Base-by-base conservation (phyloP, 2,329 filamentous ascomycete genomes). In the Arachnomyces sp. region DNA sequence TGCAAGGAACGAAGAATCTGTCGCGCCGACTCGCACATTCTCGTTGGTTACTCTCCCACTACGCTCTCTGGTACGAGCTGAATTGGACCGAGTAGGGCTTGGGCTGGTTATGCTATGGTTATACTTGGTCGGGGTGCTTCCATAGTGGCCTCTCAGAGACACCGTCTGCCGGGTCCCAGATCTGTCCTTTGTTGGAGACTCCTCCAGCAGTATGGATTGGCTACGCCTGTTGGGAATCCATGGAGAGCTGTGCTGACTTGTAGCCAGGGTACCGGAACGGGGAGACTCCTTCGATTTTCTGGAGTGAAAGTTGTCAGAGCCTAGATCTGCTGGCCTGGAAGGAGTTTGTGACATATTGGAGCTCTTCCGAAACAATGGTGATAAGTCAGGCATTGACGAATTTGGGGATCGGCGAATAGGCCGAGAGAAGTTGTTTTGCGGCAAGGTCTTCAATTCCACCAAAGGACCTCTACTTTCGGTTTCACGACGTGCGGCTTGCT, bases 351-450 rank as follows among this genome's bases (percentile, higher is more conserved):
- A 13, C 7, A 38, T 36, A 2, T 47, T 18, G 14, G 41, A 44
- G 28, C 45, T 43, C 15, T 42, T 47, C n/a, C 38, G 42, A 14
- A 40, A 42, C 16, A 28, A 34, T 3, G 45, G 44, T 21, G 32
- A 29, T 29, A 42, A 43, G n/a, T 47, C 16, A 12, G 40, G 40
- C n/a, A 48, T 17, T 9, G 39, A 18, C n/a, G 33, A 34, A 37
- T 32, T 42, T 13, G 49, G 44, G 6, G 46, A 49, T 4, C 38
- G 36, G 14, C 46, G 44, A 4, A 50, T 15, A 14, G 49, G 49
- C 3, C 46, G 43, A 12, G 49, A 52, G 32, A 52, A 52, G 25
- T 48, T 50, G 38, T 38, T 50, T 12, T 40, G 43, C 7, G 46
- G 36, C 7, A 43, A 16, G 18, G 36, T n/a, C 28, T 34, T 43